Evolutionary conservation across 192 early-diverging fungal species (phyloP).

Genomic region (Backusella luteola): DNA sequence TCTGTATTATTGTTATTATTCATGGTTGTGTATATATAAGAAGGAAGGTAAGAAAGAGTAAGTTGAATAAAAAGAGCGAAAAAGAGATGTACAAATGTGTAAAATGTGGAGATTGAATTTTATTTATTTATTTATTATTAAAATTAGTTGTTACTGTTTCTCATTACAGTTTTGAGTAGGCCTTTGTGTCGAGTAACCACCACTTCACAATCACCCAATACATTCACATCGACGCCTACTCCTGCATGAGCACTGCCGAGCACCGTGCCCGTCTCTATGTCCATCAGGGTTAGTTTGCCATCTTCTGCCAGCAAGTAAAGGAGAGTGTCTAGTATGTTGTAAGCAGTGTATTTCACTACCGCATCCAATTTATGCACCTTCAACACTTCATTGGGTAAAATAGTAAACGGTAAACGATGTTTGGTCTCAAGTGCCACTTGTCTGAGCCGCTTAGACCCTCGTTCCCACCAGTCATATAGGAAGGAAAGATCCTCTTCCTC

Average conservation of each 20-base stretch:
- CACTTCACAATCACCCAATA: conserved; percentile 19
- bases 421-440: background rate
- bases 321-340: conserved; percentile 15
- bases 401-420: background rate
- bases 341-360: conserved; percentile 23
- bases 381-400: background rate
- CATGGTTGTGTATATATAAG: background rate
- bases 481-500: background rate
- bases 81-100: background rate
- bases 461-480: conserved; percentile 15
- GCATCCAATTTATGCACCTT: conserved; percentile 5
- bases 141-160: background rate
- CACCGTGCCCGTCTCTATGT: conserved; percentile 19
- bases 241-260: conserved; percentile 6
- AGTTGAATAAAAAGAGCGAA: background rate
- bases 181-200: conserved; percentile 21
- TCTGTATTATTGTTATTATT: conserved; percentile 6
- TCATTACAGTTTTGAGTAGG: background rate
- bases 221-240: conserved; percentile 25
- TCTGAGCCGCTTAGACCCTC: conserved; percentile 4
- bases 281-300: conserved; percentile 21
- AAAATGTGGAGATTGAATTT: conserved; percentile 2
- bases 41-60: background rate
- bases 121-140: background rate
- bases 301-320: conserved; percentile 24